phyloP scores from a whole-genome alignment of 495 filamentous ascomycete genomes.

The Ascodesmis nigricans region DNA sequence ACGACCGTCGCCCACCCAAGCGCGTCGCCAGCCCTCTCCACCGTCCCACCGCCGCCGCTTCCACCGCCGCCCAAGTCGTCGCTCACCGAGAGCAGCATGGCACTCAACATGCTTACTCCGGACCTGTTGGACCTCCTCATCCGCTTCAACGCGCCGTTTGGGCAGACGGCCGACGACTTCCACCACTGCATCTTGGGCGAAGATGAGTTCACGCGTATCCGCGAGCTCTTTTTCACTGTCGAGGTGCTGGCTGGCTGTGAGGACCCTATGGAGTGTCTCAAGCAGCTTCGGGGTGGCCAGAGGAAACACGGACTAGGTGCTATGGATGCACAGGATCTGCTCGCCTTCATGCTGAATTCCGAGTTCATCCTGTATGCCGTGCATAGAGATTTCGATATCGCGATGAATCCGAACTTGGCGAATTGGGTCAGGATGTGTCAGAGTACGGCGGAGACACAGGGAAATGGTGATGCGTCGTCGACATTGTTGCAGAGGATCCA shows the following conservation, averaged over 20 bases:
- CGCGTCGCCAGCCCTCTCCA: no score
- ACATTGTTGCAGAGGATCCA: slow-evolving; percentile 16
- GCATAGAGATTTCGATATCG: slow-evolving; percentile 16
- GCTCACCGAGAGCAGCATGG: no score
- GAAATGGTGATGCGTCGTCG: slow-evolving; percentile 5
- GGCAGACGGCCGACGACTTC: no score
- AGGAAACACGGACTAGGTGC: not conserved
- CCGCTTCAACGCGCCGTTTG: no score
- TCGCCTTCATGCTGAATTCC: slow-evolving; percentile 20
- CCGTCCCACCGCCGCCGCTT: no score
- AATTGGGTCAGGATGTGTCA: slow-evolving; percentile 26
- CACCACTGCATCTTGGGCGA: no score
- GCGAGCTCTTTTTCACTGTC: slow-evolving; percentile 18
- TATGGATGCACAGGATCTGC: slow-evolving; percentile 13
- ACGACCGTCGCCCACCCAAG: no score
- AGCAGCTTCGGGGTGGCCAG: slow-evolving; percentile 4
- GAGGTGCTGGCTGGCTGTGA: slow-evolving; percentile 6
- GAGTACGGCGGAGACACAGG: slow-evolving; percentile 8
- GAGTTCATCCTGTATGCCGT: slow-evolving; percentile 20
- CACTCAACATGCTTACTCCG: no score
- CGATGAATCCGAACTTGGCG: slow-evolving; percentile 24
- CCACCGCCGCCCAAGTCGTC: no score
- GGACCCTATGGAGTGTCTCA: slow-evolving; percentile 8
- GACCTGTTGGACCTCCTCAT: no score
- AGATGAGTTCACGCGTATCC: slow-evolving; percentile 14